Evolutionary conservation across 345 rosid genomes (phyloP).

Genomic region (Eucalyptus regnans): DNA sequence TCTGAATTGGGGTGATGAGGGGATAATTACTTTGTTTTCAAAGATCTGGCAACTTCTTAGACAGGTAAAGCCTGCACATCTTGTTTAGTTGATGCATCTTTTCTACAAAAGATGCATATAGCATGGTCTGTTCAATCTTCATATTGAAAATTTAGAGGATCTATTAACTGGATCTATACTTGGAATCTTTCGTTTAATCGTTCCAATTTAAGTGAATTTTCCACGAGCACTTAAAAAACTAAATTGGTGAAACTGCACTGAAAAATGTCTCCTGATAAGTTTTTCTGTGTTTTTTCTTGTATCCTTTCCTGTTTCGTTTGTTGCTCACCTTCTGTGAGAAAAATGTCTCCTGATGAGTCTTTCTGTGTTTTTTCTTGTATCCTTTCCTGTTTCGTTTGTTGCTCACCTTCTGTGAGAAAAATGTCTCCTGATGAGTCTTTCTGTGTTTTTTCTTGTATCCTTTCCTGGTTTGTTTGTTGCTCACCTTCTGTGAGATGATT

Average conservation of each 20-base stretch:
- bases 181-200: background rate
- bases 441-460: background rate
- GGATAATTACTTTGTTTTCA: constrained; percentile 59
- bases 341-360: background rate
- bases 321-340: background rate
- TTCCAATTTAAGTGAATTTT: background rate
- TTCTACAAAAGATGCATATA: background rate
- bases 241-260: background rate
- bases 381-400: background rate
- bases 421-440: background rate
- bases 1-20: constrained; percentile 95
- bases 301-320: background rate
- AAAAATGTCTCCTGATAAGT: background rate
- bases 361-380: background rate
- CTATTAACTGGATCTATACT: background rate
- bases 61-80: constrained; percentile 30
- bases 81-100: background rate
- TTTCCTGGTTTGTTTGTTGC: background rate
- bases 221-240: background rate
- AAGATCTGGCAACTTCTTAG: constrained; percentile 73
- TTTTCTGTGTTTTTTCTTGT: background rate
- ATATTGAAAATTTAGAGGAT: background rate
- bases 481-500: background rate
- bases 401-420: background rate
- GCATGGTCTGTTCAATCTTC: background rate